phyloP scores from a whole-genome alignment of 345 rosid genomes.

The Camelina sativa region DNA sequence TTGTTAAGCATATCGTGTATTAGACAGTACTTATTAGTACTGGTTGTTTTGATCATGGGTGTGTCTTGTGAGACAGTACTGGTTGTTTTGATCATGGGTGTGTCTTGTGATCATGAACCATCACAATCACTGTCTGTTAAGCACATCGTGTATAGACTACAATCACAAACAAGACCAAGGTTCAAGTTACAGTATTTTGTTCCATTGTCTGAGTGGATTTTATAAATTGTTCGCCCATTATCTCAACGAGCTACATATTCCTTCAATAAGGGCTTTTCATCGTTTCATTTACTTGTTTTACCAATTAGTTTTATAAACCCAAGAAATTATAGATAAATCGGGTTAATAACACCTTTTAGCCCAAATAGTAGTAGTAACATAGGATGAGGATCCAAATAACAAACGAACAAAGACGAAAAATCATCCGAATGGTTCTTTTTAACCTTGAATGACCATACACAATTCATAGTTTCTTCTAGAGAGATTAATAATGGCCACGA shows the following conservation, averaged over 20 bases:
- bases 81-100: background rate
- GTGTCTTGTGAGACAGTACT: too few relatives aligned
- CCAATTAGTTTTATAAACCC: background rate
- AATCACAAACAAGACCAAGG: background rate
- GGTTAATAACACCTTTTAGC: background rate
- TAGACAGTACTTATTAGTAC: too few relatives aligned
- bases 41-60: too few relatives aligned
- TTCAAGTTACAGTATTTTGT: background rate
- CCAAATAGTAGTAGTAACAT: background rate
- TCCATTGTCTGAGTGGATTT: background rate
- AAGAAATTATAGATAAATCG: background rate
- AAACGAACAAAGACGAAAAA: constrained; percentile 25
- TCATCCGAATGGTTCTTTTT: background rate
- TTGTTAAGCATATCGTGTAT: too few relatives aligned
- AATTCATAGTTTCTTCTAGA: constrained; percentile 19
- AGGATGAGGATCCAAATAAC: background rate
- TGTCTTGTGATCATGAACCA: background rate
- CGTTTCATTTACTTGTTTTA: background rate
- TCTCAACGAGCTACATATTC: background rate
- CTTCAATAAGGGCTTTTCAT: background rate
- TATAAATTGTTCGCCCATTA: background rate
- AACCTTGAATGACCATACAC: constrained; percentile 24
- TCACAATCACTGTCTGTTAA: background rate
- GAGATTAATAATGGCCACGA: constrained; percentile 20
- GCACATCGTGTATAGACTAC: background rate